These are phyloP conservation scores for Aphanomyces invadans DNA, from an alignment of 352 stramenopile genomes.

Conservation along the genomic window DNA sequence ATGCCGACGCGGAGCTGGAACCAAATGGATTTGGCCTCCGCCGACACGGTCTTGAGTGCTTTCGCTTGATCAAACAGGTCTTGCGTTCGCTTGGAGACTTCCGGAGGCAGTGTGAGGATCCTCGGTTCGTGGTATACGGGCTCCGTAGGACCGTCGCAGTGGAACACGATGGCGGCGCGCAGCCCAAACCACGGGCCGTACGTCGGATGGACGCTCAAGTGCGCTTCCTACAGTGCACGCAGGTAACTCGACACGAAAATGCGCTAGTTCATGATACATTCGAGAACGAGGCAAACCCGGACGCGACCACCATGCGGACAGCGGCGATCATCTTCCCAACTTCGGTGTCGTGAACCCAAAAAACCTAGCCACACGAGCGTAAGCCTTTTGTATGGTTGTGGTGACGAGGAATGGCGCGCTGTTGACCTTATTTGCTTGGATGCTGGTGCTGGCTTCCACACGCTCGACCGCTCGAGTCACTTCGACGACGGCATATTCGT, in stretches of 20 bases:
- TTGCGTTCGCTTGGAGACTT: background rate
- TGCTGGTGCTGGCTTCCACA: slow-evolving; percentile 15
- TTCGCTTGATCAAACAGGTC: slow-evolving; percentile 11
- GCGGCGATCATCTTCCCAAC: slow-evolving; percentile 68
- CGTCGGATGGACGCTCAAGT: slow-evolving; percentile 55
- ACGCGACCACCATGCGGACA: slow-evolving; percentile 54
- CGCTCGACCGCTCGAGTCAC: slow-evolving; percentile 31
- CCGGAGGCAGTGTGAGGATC: background rate
- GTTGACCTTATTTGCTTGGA: slow-evolving; percentile 26
- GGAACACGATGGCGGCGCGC: slow-evolving; percentile 52
- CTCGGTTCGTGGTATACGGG: slow-evolving; percentile 2
- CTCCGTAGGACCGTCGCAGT: slow-evolving; percentile 26
- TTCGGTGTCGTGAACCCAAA: slow-evolving; percentile 57
- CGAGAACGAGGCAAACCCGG: slow-evolving; percentile 19
- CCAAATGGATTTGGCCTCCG: slow-evolving; percentile 35
- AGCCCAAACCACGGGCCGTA: slow-evolving; percentile 63
- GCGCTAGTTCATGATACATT: background rate
- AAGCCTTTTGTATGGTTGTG: too few species aligned
- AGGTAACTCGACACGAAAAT: background rate
- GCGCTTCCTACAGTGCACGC: slow-evolving; percentile 39
- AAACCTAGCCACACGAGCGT: too few species aligned
- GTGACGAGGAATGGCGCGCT: too few species aligned
- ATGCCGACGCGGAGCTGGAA: slow-evolving; percentile 48
- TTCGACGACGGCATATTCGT: slow-evolving; percentile 46
- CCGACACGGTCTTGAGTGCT: background rate